Evolutionary conservation across 2,329 filamentous ascomycete genomes (phyloP).

Genomic region (Aspergillus sp.): DNA sequence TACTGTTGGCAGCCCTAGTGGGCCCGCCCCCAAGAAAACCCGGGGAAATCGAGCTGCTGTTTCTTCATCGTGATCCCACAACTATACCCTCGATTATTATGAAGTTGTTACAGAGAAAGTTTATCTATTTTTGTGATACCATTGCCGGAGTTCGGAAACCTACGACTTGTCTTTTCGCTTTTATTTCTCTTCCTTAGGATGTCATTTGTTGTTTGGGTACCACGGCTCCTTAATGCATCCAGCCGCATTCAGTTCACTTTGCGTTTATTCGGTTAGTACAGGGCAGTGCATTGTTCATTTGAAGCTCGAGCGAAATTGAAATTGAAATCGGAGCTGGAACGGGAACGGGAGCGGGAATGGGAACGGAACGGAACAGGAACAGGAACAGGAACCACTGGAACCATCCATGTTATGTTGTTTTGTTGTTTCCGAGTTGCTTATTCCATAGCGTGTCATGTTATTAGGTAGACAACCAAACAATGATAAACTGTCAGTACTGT

Average conservation of each 20-base stretch:
- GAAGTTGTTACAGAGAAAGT: neutral
- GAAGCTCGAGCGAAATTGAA: conserved; percentile 6
- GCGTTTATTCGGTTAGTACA: conserved; percentile 8
- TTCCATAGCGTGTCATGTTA: conserved; percentile 11
- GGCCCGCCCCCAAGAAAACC: conserved; percentile 32
- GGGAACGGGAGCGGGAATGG: neutral
- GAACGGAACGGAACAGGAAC: conserved; percentile 4
- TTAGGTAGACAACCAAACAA: conserved; percentile 21
- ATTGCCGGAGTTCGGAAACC: conserved; percentile 6
- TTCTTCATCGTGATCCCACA: conserved; percentile 12
- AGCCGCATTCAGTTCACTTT: conserved; percentile 6
- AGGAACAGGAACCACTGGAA: conserved; percentile 9
- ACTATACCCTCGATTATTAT: neutral
- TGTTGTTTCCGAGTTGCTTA: neutral
- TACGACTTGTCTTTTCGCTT: conserved; percentile 6
- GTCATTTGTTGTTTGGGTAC: conserved; percentile 1
- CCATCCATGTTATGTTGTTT: neutral
- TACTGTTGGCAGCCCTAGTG: conserved; percentile 24
- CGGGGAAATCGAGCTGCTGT: conserved; percentile 20
- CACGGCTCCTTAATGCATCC: conserved; percentile 12
- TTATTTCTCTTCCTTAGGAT: conserved; percentile 7
- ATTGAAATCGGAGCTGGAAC: neutral
- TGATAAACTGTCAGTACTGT: conserved; percentile 2
- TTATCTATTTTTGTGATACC: conserved; percentile 12
- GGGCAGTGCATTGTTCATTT: neutral